A percentile compares a stretch with the other conserved stretches of the same genome.
phyloP scores from a whole-genome alignment of 192 early-diverging fungal genomes.

The Podila horticola region DNA sequence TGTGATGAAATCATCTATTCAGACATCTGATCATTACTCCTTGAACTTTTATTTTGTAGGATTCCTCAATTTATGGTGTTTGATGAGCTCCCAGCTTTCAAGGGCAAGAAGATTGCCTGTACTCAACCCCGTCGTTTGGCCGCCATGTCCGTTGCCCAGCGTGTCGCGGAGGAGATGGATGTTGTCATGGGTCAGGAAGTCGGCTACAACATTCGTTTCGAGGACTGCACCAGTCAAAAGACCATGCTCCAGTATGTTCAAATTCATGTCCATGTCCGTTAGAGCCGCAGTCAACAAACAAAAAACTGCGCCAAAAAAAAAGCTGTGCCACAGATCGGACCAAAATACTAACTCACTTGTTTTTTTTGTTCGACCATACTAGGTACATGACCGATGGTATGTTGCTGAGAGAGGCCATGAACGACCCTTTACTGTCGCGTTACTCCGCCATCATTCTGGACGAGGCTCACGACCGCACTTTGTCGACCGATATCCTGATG shows the following conservation, averaged over 20 bases:
- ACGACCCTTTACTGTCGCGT: constrained; percentile 83
- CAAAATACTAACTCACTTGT: constrained; percentile 7
- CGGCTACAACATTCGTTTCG: constrained; percentile 99
- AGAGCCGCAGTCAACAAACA: constrained; percentile 33
- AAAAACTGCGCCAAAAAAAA: not conserved
- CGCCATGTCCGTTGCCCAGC: constrained; percentile 99
- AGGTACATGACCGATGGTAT: constrained; percentile 99
- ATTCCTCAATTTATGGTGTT: constrained; percentile 96
- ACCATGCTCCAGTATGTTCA: constrained; percentile 85
- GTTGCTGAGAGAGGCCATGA: constrained; percentile 98
- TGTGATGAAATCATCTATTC: not conserved
- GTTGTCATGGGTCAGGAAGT: constrained; percentile 94
- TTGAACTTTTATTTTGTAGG: constrained; percentile 45
- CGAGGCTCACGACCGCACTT: constrained; percentile 98
- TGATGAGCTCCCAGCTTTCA: constrained; percentile 90
- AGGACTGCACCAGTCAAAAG: constrained; percentile 87
- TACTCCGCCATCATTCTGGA: constrained; percentile 98
- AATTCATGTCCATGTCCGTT: not conserved
- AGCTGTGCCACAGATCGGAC: constrained; percentile 3
- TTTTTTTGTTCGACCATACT: constrained; percentile 15
- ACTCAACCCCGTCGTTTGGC: constrained; percentile 99
- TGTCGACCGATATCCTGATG: constrained; percentile 98
- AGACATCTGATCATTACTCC: not conserved
- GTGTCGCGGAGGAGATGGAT: constrained; percentile 98
- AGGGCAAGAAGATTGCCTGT: constrained; percentile 95